Percentiles rank a stretch among this genome's conserved stretches.
phyloP scores from a whole-genome alignment of 306 rosid species.

The Morella rubra region DNA sequence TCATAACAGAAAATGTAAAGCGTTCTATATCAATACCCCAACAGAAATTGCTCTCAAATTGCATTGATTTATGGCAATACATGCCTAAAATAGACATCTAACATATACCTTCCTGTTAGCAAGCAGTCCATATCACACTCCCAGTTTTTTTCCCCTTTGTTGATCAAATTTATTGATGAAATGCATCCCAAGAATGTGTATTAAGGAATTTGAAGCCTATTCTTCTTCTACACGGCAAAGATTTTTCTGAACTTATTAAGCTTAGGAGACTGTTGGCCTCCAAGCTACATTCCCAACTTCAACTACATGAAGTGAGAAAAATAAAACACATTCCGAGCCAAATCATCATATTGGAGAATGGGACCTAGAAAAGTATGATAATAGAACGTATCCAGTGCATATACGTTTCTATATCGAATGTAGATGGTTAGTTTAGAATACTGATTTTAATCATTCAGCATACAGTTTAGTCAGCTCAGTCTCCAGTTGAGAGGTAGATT shows the following conservation, averaged over 20 bases:
- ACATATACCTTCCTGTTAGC: background rate
- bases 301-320: background rate
- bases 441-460: background rate
- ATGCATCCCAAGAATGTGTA: background rate
- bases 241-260: background rate
- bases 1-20: background rate
- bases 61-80: background rate
- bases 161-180: background rate
- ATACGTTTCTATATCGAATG: background rate
- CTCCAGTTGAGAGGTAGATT: background rate
- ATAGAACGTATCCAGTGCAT: background rate
- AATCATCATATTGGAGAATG: too few species aligned
- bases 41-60: background rate
- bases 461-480: background rate
- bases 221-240: background rate
- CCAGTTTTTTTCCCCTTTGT: background rate
- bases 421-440: background rate
- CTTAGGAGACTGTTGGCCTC: background rate
- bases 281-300: background rate
- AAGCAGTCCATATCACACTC: background rate
- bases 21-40: background rate
- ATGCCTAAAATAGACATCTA: background rate
- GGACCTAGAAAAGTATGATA: background rate
- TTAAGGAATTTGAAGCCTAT: too few species aligned
- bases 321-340: too few species aligned